These are phyloP conservation scores for Epichloe coenophiala DNA, from an alignment of 2,329 filamentous ascomycete species.

Conservation along the genomic window DNA sequence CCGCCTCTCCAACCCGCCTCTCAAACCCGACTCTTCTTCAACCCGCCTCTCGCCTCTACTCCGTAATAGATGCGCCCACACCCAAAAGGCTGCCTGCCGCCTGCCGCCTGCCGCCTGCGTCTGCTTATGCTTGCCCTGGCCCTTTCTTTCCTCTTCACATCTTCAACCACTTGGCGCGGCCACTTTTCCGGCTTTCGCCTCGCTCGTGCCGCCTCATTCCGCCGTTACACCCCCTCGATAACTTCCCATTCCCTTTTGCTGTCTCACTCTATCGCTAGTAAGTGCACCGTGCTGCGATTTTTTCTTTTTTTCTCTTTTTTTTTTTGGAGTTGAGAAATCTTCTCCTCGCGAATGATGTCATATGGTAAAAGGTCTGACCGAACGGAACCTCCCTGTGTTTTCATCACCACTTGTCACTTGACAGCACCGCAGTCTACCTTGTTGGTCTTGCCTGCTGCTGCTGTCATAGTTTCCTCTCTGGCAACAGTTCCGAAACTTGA, in stretches of 20 bases:
- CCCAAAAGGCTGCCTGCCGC: no score
- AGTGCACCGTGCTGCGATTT: background rate
- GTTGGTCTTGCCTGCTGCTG: background rate
- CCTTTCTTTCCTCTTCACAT: background rate
- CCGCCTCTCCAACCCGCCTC: background rate
- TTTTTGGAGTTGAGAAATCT: background rate
- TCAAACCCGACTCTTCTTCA: background rate
- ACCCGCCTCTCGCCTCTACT: background rate
- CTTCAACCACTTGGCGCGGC: background rate
- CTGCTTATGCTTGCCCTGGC: background rate
- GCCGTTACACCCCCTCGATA: background rate
- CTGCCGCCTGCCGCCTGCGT: no score
- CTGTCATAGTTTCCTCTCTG: background rate
- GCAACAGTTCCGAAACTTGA: no score
- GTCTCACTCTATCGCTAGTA: background rate
- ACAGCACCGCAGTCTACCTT: background rate
- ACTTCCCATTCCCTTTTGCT: background rate
- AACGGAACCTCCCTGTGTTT: slow-evolving; percentile 33
- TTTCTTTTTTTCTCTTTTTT: background rate
- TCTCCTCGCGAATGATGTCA: slow-evolving; percentile 34
- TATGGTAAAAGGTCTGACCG: slow-evolving; percentile 54
- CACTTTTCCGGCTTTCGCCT: background rate
- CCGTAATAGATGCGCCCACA: no score
- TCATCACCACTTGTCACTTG: slow-evolving; percentile 9
- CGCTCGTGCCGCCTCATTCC: background rate